Base-by-base conservation (phyloP, 331 rosid genomes). In the Saraca asoca region DNA sequence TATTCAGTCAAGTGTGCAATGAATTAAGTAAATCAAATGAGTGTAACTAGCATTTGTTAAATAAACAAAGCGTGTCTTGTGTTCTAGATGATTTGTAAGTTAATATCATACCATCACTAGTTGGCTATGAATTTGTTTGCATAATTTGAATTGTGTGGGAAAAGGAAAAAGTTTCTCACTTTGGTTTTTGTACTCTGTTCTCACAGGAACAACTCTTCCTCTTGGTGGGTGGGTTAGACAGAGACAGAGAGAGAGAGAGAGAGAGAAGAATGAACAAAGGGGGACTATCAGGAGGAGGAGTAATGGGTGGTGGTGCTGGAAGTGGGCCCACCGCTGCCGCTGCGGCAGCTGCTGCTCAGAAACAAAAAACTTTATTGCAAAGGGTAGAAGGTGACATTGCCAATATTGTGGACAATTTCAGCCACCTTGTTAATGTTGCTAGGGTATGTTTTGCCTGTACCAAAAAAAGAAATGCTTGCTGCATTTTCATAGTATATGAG, bases 251-350 rank as follows among this genome's bases (percentile, higher is more conserved):
- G 31, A 24, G 29, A 57, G 66, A 31, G 15, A 11, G 74, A 18
- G 34, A 18, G 34, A 46, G 39, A 69, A 60, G 31, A 44, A 89
- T 93, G 96, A 93, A 89, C 62, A 93, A 88, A 81, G 85, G 91
- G 16, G 91, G 87, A 24, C 86, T 78, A 24, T 69, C 66, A 31
- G 75, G 51, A 13, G 79, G 75, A 13, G 82, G 80, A 45, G 80
- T 61, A 24, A 62, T 70, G 43, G 83, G 80, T 18, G 31, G 75
- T 1, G 75, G 72, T 3, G 76, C 76, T 12, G 91, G 89, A 18
- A 69, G 80, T 34, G 96, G 98, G 5, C 98, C 96, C 14, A 92
- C 98, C 0, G 87, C 95, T 0, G 95, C 89, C 0, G 96, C 96
- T 0, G 89, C 96, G 0, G 79, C 84, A 0, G 83, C 91, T 0